These are phyloP conservation scores for Aegilops longissima DNA, from an alignment of 176 grass and related monocot genomes.

Conservation along the genomic window DNA sequence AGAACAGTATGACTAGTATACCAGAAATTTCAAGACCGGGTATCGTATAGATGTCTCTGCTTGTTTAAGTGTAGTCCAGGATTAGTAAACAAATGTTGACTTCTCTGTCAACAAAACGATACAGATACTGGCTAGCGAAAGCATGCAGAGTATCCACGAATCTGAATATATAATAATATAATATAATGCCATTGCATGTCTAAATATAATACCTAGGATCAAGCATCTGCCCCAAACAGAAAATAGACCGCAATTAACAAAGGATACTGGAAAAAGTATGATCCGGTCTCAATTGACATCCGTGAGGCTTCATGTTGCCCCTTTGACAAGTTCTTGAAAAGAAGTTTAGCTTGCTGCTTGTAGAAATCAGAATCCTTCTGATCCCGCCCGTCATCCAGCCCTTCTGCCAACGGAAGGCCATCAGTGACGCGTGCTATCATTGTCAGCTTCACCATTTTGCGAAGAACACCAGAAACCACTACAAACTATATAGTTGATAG, in stretches of 20 bases:
- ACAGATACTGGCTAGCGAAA: not conserved
- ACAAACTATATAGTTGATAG: conserved; percentile 12
- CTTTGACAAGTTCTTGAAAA: conserved; percentile 95
- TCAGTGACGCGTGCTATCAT: conserved; percentile 98
- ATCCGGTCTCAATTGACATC: conserved; percentile 97
- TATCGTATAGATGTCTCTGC: not conserved
- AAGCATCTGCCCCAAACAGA: not conserved
- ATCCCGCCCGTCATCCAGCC: conserved; percentile 84
- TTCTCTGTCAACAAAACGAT: not conserved
- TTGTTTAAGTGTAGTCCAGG: not conserved
- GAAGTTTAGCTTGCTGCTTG: conserved; percentile 97
- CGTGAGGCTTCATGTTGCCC: conserved; percentile 88
- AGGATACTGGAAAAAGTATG: conserved; percentile 96
- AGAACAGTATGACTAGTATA: not conserved
- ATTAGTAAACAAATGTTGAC: not conserved
- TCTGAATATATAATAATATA: not conserved
- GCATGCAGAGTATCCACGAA: not conserved
- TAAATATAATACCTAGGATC: conserved; percentile 6
- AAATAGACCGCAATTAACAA: not conserved
- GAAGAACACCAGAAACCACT: conserved; percentile 27
- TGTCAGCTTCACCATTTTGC: conserved; percentile 94
- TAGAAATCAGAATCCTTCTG: conserved; percentile 90
- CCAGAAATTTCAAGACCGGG: not conserved
- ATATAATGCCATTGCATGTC: not conserved
- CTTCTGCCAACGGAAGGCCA: conserved; percentile 89